phyloP scores from a whole-genome alignment of 2,329 filamentous ascomycete genomes.

The Chrysosporium queenslandicum region DNA sequence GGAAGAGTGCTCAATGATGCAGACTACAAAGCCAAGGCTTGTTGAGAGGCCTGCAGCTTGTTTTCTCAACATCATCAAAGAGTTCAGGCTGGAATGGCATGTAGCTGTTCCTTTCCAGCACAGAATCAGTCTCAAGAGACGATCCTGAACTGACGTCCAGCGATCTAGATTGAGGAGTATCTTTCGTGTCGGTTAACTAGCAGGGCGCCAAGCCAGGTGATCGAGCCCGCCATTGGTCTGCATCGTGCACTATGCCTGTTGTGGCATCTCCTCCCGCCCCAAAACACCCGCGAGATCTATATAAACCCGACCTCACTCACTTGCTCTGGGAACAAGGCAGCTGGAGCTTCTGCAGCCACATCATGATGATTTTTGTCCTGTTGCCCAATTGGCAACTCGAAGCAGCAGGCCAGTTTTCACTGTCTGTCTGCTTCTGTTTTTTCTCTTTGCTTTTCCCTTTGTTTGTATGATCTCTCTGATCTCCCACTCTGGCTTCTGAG shows the following conservation, averaged over 20 bases:
- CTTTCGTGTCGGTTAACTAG: constrained; percentile 13
- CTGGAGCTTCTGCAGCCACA: neutral
- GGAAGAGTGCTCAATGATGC: too few species aligned
- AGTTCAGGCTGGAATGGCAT: too few species aligned
- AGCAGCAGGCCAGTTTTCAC: neutral
- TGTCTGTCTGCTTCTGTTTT: neutral
- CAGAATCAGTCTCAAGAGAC: too few species aligned
- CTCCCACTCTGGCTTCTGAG: neutral
- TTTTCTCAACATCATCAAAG: too few species aligned
- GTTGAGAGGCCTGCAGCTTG: too few species aligned
- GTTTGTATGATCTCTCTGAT: neutral
- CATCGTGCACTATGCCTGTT: constrained; percentile 14
- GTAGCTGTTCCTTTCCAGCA: too few species aligned
- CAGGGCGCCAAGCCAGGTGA: constrained; percentile 5
- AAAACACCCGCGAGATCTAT: constrained; percentile 20
- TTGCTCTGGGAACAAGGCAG: constrained; percentile 19
- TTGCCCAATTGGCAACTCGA: neutral
- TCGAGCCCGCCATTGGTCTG: constrained; percentile 6
- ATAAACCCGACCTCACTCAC: constrained; percentile 20
- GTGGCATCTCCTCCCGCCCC: constrained; percentile 16
- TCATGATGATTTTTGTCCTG: neutral
- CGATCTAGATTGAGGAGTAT: too few species aligned
- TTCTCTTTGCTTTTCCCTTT: neutral
- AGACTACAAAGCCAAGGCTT: too few species aligned
- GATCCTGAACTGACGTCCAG: too few species aligned